Evolutionary conservation across 768 basidiomycete species (phyloP).

Genomic region (Naematelia aurantialba): DNA sequence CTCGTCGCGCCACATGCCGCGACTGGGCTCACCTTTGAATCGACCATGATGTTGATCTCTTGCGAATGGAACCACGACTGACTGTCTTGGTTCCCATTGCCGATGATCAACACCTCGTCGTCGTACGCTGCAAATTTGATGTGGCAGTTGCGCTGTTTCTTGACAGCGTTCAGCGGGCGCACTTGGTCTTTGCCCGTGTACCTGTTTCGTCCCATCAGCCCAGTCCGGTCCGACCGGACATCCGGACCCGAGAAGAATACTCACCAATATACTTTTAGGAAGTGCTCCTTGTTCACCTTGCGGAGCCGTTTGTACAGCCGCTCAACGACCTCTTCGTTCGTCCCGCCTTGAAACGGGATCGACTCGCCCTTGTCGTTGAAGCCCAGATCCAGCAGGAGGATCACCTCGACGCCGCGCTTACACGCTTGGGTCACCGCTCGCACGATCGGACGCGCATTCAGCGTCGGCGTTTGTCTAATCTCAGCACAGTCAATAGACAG

Average conservation of each 20-base stretch:
- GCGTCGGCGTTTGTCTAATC: slow-evolving; percentile 63
- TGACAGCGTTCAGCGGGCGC: slow-evolving; percentile 62
- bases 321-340: slow-evolving; percentile 65
- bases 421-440: slow-evolving; percentile 62
- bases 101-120: slow-evolving; percentile 62
- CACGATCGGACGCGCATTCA: slow-evolving; percentile 65
- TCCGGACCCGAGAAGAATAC: no score
- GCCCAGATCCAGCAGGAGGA: slow-evolving; percentile 61
- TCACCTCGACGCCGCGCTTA: slow-evolving; percentile 61
- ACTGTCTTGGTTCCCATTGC: slow-evolving; percentile 66
- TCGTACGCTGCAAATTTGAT: slow-evolving; percentile 69
- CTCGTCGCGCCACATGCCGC: no score
- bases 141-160: slow-evolving; percentile 69
- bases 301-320: slow-evolving; percentile 59
- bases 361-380: slow-evolving; percentile 62
- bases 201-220: slow-evolving; percentile 52
- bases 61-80: slow-evolving; percentile 59
- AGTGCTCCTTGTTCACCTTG: slow-evolving; percentile 55
- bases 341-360: slow-evolving; percentile 67
- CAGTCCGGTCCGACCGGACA: background rate
- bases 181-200: slow-evolving; percentile 66
- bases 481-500: slow-evolving; percentile 7
- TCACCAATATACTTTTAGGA: slow-evolving; percentile 50
- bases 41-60: slow-evolving; percentile 66
- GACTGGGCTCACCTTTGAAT: slow-evolving; percentile 51